Percentiles rank a stretch among this genome's conserved stretches.
These are phyloP conservation scores for Westerdykella sp. DNA, from an alignment of 2,329 filamentous ascomycete genomes.

Conservation along the genomic window DNA sequence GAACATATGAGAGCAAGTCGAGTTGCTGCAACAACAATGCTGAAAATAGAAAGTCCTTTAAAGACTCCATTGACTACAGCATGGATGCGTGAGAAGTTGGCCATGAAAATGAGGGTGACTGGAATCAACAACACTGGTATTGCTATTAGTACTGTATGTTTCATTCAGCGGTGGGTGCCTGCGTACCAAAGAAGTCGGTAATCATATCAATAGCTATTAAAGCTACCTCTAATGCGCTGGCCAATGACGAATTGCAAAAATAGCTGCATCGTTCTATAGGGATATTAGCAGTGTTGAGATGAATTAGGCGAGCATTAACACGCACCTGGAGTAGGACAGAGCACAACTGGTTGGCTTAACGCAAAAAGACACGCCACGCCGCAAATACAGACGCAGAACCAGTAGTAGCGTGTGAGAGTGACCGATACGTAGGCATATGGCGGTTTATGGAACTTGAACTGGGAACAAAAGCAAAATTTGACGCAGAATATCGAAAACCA, in stretches of 20 bases:
- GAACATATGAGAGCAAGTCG: constrained; percentile 11
- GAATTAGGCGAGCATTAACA: background rate
- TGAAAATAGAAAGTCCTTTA: constrained; percentile 10
- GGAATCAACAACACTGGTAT: constrained; percentile 9
- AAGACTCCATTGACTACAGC: constrained; percentile 10
- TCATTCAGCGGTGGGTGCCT: background rate
- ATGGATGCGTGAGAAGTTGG: constrained; percentile 7
- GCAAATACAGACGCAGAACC: constrained; percentile 7
- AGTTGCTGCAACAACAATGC: constrained; percentile 6
- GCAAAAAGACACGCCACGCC: constrained; percentile 7
- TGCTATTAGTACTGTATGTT: constrained; percentile 1
- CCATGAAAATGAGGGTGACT: constrained; percentile 12
- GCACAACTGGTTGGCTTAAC: constrained; percentile 8
- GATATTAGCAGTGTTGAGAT: constrained; percentile 1
- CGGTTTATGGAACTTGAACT: constrained; percentile 14
- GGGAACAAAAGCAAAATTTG: constrained; percentile 13
- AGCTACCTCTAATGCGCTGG: constrained; percentile 5
- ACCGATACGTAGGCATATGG: constrained; percentile 13
- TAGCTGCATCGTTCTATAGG: constrained; percentile 6
- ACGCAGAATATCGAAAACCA: constrained; percentile 14
- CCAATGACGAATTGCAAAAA: constrained; percentile 2
- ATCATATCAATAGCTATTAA: constrained; percentile 11
- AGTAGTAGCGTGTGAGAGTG: constrained; percentile 11
- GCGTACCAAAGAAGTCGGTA: constrained; percentile 10
- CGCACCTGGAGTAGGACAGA: constrained; percentile 9